phyloP scores from a whole-genome alignment of 495 filamentous ascomycete genomes.

The Aspergillus cristatus region DNA sequence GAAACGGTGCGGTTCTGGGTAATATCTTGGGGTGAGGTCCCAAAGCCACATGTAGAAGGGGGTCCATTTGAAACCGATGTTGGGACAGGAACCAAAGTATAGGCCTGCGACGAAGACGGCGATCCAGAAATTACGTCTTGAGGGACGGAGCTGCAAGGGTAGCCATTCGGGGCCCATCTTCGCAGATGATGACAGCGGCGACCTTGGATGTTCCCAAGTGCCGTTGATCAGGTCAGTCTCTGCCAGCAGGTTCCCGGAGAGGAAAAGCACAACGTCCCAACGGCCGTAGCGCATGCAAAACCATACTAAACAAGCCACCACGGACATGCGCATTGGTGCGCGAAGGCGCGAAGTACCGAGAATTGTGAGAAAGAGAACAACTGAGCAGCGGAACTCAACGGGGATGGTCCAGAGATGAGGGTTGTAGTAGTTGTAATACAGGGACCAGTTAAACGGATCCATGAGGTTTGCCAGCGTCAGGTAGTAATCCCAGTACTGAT shows the following conservation, averaged over 20 bases:
- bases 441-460: slow-evolving; percentile 46
- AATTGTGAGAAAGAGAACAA: slow-evolving; percentile 53
- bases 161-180: slow-evolving; percentile 13
- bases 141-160: slow-evolving; percentile 30
- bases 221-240: slow-evolving; percentile 46
- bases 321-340: slow-evolving; percentile 33
- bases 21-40: slow-evolving; percentile 30
- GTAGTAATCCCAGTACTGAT: slow-evolving; percentile 41
- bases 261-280: slow-evolving; percentile 52
- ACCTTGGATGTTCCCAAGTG: slow-evolving; percentile 24
- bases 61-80: slow-evolving; percentile 34
- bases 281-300: slow-evolving; percentile 51
- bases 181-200: slow-evolving; percentile 13
- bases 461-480: slow-evolving; percentile 37
- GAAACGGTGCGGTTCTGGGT: slow-evolving; percentile 35
- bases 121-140: slow-evolving; percentile 46
- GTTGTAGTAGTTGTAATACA: slow-evolving; percentile 51
- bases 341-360: slow-evolving; percentile 45
- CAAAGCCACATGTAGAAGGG: slow-evolving; percentile 37
- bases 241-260: slow-evolving; percentile 50
- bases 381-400: slow-evolving; percentile 56
- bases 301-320: slow-evolving; percentile 36
- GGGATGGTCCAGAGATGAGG: slow-evolving; percentile 69
- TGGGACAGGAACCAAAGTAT: slow-evolving; percentile 35
- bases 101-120: slow-evolving; percentile 33